Conservation (phyloP, 2,329 filamentous ascomycete species). For the Bipolaris victoriae region DNA sequence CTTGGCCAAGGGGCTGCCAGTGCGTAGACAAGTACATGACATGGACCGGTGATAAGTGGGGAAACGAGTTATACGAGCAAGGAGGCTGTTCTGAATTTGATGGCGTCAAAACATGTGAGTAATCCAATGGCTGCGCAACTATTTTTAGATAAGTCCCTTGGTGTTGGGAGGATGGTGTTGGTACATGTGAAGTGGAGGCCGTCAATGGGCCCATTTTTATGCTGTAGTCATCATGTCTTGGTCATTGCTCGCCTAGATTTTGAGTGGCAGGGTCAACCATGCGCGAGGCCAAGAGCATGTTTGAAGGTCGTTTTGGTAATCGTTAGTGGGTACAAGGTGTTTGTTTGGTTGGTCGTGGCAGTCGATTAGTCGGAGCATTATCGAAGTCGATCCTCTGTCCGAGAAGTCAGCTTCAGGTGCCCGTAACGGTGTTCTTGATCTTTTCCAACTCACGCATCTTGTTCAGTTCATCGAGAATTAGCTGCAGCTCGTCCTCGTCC, state of each 20-base stretch:
- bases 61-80: not conserved
- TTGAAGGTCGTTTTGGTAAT: not conserved
- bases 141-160: not conserved
- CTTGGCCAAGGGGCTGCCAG: not conserved
- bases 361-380: slow-evolving; percentile 10
- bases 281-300: not conserved
- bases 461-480: slow-evolving; percentile 86
- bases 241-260: not conserved
- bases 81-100: too few relatives aligned
- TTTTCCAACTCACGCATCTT: slow-evolving; percentile 65
- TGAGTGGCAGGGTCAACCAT: not conserved
- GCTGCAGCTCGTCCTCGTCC: slow-evolving; percentile 83
- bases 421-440: not conserved
- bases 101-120: too few relatives aligned
- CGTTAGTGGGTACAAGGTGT: not conserved
- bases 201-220: not conserved
- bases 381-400: slow-evolving; percentile 37
- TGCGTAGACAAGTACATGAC: not conserved
- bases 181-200: not conserved
- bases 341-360: not conserved
- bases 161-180: not conserved
- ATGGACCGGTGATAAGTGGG: not conserved
- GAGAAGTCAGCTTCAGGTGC: slow-evolving; percentile 26
- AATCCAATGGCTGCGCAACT: not conserved
- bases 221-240: not conserved